These are phyloP conservation scores for Metschnikowia arizonensis DNA, from an alignment of 805 yeast species.

Conservation along the genomic window DNA sequence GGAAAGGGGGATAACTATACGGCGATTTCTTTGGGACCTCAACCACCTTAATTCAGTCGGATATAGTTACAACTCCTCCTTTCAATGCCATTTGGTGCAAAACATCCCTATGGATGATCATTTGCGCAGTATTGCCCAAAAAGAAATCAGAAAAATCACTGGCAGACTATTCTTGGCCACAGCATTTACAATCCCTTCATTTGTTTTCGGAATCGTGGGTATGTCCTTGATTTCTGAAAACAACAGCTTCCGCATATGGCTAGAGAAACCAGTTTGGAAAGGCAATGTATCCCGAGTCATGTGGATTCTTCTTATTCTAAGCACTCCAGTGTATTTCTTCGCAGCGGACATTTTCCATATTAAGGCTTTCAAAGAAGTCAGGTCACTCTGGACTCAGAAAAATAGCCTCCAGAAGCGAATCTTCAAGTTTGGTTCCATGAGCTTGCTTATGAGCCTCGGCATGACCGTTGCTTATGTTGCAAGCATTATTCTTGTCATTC, in stretches of 20 bases:
- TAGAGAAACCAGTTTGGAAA: constrained; percentile 57
- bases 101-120: constrained; percentile 62
- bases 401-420: constrained; percentile 54
- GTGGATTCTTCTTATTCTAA: constrained; percentile 61
- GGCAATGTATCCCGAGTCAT: constrained; percentile 58
- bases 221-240: constrained; percentile 53
- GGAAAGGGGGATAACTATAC: constrained; percentile 45
- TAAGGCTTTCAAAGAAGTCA: constrained; percentile 59
- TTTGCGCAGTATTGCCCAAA: constrained; percentile 44
- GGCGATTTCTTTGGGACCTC: constrained; percentile 51
- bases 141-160: constrained; percentile 46
- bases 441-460: constrained; percentile 65
- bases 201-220: constrained; percentile 63
- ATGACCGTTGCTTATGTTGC: constrained; percentile 70
- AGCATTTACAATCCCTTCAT: constrained; percentile 60
- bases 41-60: constrained; percentile 37
- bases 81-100: constrained; percentile 51
- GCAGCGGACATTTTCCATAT: constrained; percentile 70
- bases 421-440: constrained; percentile 76
- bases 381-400: constrained; percentile 52
- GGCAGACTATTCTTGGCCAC: constrained; percentile 47
- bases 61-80: constrained; percentile 28
- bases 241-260: constrained; percentile 46
- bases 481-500: constrained; percentile 52
- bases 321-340: constrained; percentile 72